A percentile compares a stretch with the other conserved stretches of the same genome.
Conservation (phyloP, 257 asterid species). For the Nicotiana knightiana region DNA sequence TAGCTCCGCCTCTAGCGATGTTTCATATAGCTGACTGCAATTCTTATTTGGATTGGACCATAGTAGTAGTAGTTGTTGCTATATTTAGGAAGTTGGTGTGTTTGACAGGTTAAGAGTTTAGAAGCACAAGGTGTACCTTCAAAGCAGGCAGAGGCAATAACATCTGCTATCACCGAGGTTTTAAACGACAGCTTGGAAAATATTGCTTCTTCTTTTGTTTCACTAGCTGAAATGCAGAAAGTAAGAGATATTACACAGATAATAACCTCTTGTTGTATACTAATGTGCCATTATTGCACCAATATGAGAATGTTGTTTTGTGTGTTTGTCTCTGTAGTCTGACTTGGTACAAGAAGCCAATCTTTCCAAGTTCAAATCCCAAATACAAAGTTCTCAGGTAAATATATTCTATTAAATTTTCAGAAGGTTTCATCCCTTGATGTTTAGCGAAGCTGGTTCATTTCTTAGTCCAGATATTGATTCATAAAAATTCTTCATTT, state of each 20-base stretch:
- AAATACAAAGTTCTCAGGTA: conserved; percentile 58
- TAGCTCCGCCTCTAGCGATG: not conserved
- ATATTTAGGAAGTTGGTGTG: not conserved
- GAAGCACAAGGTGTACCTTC: conserved; percentile 58
- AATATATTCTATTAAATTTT: not conserved
- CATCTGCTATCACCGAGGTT: conserved; percentile 51
- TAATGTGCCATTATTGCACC: not conserved
- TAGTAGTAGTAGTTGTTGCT: not conserved
- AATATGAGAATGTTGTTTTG: not conserved
- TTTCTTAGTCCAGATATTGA: not conserved
- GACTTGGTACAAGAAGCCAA: conserved; percentile 42
- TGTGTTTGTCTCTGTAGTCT: conserved; percentile 24
- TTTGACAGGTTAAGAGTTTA: conserved; percentile 45
- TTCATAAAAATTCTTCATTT: not conserved
- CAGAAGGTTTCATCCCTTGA: not conserved
- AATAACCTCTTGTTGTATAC: not conserved
- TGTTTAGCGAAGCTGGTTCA: not conserved
- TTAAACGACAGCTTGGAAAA: conserved; percentile 49
- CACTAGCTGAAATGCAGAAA: conserved; percentile 56
- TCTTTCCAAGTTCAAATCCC: conserved; percentile 49
- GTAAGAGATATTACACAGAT: conserved; percentile 20
- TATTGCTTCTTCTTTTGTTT: conserved; percentile 38
- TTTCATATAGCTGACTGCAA: not conserved
- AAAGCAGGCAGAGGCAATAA: conserved; percentile 63
- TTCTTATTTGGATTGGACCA: not conserved